Evolutionary conservation across 2,329 filamentous ascomycete species (phyloP).

Genomic region (Fusarium pseudoanthophilum): DNA sequence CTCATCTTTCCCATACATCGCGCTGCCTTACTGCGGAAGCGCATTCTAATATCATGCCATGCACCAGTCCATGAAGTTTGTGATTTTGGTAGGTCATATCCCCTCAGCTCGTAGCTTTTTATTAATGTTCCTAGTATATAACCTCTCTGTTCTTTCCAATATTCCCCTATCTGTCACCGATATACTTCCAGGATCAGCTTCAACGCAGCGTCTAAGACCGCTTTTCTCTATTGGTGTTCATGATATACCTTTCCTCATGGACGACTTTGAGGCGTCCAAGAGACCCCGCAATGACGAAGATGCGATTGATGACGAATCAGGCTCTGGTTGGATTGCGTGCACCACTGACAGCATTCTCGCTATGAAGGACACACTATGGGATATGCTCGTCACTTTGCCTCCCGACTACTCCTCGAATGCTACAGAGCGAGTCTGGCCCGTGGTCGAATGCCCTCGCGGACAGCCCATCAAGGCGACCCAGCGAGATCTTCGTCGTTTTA

Average conservation of each 20-base stretch:
- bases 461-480: conserved; percentile 84
- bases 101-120: neutral
- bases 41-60: conserved; percentile 87
- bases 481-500: conserved; percentile 85
- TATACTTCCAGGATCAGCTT: conserved; percentile 70
- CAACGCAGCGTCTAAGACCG: conserved; percentile 75
- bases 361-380: conserved; percentile 87
- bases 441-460: conserved; percentile 73
- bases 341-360: conserved; percentile 94
- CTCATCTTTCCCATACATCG: conserved; percentile 92
- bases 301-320: conserved; percentile 58
- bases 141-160: conserved; percentile 91
- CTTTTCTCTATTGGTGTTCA: conserved; percentile 95
- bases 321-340: conserved; percentile 87
- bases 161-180: conserved; percentile 80
- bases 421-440: conserved; percentile 76
- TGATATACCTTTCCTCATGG: conserved; percentile 83
- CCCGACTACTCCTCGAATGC: conserved; percentile 67
- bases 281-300: conserved; percentile 50
- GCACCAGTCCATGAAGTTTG: conserved; percentile 87
- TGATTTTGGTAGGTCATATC: conserved; percentile 78
- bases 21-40: conserved; percentile 84
- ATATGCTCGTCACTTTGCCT: conserved; percentile 87
- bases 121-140: conserved; percentile 74
- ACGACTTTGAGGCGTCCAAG: conserved; percentile 64